Evolutionary conservation across 345 rosid genomes (phyloP), one percentile per base, ranked within the genome.

Genomic region (Adansonia digitata): DNA sequence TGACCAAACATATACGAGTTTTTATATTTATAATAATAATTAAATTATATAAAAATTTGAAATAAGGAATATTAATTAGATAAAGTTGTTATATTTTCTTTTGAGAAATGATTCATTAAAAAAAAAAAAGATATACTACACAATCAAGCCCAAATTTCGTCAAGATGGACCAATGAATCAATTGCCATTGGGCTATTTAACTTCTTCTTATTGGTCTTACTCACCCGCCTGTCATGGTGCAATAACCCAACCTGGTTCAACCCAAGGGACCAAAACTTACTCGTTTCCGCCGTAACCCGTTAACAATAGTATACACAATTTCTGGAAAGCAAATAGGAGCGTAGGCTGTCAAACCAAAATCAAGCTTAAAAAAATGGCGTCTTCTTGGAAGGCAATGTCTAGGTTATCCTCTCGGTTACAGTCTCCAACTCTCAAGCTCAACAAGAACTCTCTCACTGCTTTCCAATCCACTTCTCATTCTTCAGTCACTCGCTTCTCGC

Each of bases 381-480:
- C 93, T 48, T 81, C 93, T 59, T 79, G 76, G 39, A 86, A 78
- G 79, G 59, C 80, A 0, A 78, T 85, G 6, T 80, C 89, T 35
- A 83, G 89, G 80, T 63, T 90, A 70, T 86, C 90, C 15, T 77
- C 92, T 5, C 86, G 91, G 76, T 57, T 87, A 71, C 84, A 80
- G 65, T 75, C 86, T 69, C 49, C 84, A 5, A 63, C 84, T 18
- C 77, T 79, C 67, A 83, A 82, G 74, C 56, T 82, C 53, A 81
- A 59, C 71, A 86, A 80, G 57, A 53, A 82, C 0, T 31, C 89
- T 15, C 82, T 68, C 29, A 69, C 88, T 74, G 64, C 84, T 18
- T 52, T 82, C 39, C 74, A 65, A 24, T 53, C 86, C 27, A 27
- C 78, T 66, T 71, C 84, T 74, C 77, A 57, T 7, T 72, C 88